Percentiles rank a stretch among this genome's conserved stretches.
Evolutionary conservation across 257 asterid species (phyloP).

Genomic region (Cinchona pubescens): DNA sequence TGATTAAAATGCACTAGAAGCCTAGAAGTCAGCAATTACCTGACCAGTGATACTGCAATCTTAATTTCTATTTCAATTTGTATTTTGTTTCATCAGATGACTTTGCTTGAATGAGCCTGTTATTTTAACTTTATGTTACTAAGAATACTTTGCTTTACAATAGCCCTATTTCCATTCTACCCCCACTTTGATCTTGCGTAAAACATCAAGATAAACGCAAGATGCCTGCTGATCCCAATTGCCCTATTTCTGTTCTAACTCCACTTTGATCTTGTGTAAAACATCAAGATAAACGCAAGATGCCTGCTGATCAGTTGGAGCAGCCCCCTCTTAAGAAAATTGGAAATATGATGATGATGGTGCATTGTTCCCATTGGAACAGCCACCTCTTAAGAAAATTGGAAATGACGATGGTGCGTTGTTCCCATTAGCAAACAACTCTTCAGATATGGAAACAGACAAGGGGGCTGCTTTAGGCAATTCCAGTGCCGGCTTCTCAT

Average conservation of each 20-base stretch:
- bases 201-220: slow-evolving; percentile 53
- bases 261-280: neutral
- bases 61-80: neutral
- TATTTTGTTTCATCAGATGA: neutral
- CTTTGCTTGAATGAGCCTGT: neutral
- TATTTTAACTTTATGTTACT: neutral
- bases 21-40: neutral
- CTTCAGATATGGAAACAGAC: slow-evolving; percentile 34
- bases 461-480: slow-evolving; percentile 25
- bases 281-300: slow-evolving; percentile 57
- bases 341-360: slow-evolving; percentile 41
- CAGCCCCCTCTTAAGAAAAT: slow-evolving; percentile 64
- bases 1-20: no score
- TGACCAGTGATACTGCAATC: neutral
- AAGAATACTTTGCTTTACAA: neutral
- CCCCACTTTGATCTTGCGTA: neutral
- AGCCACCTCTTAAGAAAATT: slow-evolving; percentile 61
- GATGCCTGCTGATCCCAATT: slow-evolving; percentile 52
- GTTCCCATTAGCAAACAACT: slow-evolving; percentile 27
- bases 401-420: slow-evolving; percentile 40
- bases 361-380: slow-evolving; percentile 43
- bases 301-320: slow-evolving; percentile 53
- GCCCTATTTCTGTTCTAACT: neutral
- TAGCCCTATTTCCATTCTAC: neutral
- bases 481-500: slow-evolving; percentile 33